phyloP scores from a whole-genome alignment of 2,329 filamentous ascomycete species.

The Colletotrichum sp. region DNA sequence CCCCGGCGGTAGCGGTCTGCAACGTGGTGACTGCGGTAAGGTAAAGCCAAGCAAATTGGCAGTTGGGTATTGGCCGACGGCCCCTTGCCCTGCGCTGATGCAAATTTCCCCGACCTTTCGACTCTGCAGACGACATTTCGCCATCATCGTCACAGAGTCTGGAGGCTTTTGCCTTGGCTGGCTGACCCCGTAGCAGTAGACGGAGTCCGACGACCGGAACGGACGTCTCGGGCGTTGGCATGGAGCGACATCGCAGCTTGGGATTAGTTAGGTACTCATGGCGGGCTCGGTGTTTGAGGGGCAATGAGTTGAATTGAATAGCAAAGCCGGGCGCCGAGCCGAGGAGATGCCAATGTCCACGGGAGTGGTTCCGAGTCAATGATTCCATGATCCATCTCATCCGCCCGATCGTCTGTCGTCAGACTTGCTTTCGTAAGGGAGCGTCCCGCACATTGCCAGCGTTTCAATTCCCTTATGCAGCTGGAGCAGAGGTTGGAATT shows the following conservation, averaged over 20 bases:
- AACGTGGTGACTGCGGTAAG: background rate
- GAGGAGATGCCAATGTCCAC: background rate
- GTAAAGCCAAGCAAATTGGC: background rate
- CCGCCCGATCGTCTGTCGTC: background rate
- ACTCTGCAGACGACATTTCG: background rate
- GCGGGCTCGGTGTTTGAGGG: background rate
- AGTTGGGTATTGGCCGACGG: background rate
- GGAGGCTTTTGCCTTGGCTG: background rate
- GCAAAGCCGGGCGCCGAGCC: background rate
- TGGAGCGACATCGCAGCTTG: background rate
- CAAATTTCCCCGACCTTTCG: background rate
- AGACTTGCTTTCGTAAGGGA: background rate
- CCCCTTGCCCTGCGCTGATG: background rate
- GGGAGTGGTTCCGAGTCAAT: background rate
- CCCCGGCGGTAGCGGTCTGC: background rate
- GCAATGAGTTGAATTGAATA: background rate
- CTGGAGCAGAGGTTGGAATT: background rate
- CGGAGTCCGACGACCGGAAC: conserved; percentile 5
- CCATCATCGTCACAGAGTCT: background rate
- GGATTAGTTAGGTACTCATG: background rate
- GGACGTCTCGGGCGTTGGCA: background rate
- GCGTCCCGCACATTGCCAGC: background rate
- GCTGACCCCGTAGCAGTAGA: background rate
- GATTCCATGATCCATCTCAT: background rate
- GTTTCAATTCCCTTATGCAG: background rate